A percentile compares a stretch with the other conserved stretches of the same genome.
phyloP scores from a whole-genome alignment of 2,329 filamentous ascomycete species.

The Fusarium agapanthi region DNA sequence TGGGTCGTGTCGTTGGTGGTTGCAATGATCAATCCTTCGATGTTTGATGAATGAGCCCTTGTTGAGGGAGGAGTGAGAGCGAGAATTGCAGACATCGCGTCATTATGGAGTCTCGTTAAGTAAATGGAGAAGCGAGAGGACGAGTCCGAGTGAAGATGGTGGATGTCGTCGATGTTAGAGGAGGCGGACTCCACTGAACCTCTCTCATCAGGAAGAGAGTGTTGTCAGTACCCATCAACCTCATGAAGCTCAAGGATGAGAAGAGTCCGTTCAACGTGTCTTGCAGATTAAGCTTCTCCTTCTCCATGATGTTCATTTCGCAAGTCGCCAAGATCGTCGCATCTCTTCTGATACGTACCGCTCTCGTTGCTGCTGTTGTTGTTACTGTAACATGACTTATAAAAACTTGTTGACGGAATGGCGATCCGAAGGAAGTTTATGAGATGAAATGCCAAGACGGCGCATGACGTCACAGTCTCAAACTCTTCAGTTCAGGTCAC shows the following conservation, averaged over 20 bases:
- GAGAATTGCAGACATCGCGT: conserved; percentile 21
- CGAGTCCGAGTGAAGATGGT: conserved; percentile 11
- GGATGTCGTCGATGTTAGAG: conserved; percentile 24
- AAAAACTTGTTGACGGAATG: background rate
- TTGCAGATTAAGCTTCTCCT: conserved; percentile 26
- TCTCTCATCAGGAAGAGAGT: background rate
- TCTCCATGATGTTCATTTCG: background rate
- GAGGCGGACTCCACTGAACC: conserved; percentile 24
- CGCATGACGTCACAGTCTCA: conserved; percentile 17
- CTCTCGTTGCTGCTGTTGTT: background rate
- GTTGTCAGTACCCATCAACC: conserved; percentile 15
- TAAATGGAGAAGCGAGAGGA: background rate
- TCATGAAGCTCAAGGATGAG: conserved; percentile 15
- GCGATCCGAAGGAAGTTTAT: conserved; percentile 6
- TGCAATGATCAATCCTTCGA: background rate
- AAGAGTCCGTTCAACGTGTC: conserved; percentile 1
- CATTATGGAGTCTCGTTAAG: conserved; percentile 26
- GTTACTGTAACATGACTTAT: background rate
- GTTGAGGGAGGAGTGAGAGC: background rate
- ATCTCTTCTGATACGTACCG: background rate
- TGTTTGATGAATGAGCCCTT: conserved; percentile 12
- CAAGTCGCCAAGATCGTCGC: background rate
- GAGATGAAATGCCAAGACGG: conserved; percentile 2
- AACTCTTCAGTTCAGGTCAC: background rate
- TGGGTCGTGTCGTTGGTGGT: conserved; percentile 8